phyloP scores from a whole-genome alignment of 345 rosid species.

The Linum trigynum region DNA sequence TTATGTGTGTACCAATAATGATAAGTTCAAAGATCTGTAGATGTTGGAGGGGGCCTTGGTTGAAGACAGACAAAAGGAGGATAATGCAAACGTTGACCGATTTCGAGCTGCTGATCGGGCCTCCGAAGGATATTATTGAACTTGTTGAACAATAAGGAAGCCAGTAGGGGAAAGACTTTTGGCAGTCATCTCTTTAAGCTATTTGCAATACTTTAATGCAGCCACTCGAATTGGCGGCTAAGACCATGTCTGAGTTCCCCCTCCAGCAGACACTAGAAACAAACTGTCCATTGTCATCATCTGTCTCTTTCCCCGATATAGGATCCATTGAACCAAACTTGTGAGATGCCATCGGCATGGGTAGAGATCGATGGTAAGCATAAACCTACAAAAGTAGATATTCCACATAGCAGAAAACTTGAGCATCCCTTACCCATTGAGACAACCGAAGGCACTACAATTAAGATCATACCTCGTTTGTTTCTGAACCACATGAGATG shows the following conservation, averaged over 20 bases:
- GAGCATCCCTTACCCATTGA: neutral
- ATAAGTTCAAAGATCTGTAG: too few relatives aligned
- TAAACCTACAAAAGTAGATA: constrained; percentile 51
- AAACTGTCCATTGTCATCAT: constrained; percentile 74
- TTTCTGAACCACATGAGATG: constrained; percentile 93
- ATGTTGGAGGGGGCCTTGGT: too few relatives aligned
- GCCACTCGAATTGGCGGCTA: constrained; percentile 91
- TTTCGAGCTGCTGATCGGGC: too few relatives aligned
- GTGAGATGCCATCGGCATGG: constrained; percentile 86
- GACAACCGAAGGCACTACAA: neutral
- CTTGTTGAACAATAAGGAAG: constrained; percentile 6
- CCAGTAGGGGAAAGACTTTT: constrained; percentile 4
- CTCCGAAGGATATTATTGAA: too few relatives aligned
- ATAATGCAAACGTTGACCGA: too few relatives aligned
- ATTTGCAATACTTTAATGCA: constrained; percentile 86
- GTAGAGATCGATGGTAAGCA: constrained; percentile 74
- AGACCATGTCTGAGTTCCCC: constrained; percentile 67
- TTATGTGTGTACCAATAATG: too few relatives aligned
- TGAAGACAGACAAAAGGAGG: too few relatives aligned
- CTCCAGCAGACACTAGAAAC: constrained; percentile 99
- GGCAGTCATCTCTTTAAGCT: constrained; percentile 34
- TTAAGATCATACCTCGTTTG: constrained; percentile 68
- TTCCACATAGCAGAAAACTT: neutral
- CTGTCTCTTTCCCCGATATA: constrained; percentile 74
- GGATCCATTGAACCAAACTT: constrained; percentile 91